Evolutionary conservation across 257 asterid genomes (phyloP).

Genomic region (Linaria vulgaris): DNA sequence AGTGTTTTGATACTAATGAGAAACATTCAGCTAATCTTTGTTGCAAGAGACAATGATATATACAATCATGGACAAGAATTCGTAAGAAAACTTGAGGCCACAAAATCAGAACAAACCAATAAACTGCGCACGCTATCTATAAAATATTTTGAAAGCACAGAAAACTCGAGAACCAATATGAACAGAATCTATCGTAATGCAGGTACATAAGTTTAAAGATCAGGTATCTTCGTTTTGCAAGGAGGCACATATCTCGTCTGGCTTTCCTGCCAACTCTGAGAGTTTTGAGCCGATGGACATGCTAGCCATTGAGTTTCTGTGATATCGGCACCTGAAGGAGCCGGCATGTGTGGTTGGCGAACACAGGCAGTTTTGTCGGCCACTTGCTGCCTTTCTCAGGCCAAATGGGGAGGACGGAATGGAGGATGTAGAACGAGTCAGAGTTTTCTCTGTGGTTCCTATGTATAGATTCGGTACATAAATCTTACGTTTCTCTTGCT

Average conservation of each 20-base stretch:
- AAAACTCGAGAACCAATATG: conserved; percentile 14
- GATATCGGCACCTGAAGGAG: conserved; percentile 74
- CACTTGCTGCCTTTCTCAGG: conserved; percentile 35
- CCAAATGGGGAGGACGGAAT: conserved; percentile 52
- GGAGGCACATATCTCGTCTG: conserved; percentile 5
- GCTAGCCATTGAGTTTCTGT: conserved; percentile 46
- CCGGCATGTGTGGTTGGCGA: conserved; percentile 73
- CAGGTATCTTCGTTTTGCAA: conserved; percentile 24
- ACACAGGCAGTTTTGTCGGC: conserved; percentile 59
- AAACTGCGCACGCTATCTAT: conserved; percentile 14
- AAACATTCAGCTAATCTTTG: conserved; percentile 1
- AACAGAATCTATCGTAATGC: conserved; percentile 22
- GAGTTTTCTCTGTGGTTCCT: conserved; percentile 30
- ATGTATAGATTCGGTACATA: conserved; percentile 25
- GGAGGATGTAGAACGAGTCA: conserved; percentile 29
- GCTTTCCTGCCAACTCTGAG: conserved; percentile 36
- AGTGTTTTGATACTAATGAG: neutral
- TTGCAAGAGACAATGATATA: neutral
- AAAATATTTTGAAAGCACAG: neutral
- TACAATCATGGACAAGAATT: neutral
- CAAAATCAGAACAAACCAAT: conserved; percentile 3
- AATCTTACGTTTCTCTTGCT: conserved; percentile 34
- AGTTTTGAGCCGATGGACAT: conserved; percentile 57
- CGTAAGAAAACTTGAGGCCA: neutral
- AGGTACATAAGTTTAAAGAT: conserved; percentile 24